Conservation (phyloP, 139 green algal genomes). For the Chlamydomonas asymmetrica region DNA sequence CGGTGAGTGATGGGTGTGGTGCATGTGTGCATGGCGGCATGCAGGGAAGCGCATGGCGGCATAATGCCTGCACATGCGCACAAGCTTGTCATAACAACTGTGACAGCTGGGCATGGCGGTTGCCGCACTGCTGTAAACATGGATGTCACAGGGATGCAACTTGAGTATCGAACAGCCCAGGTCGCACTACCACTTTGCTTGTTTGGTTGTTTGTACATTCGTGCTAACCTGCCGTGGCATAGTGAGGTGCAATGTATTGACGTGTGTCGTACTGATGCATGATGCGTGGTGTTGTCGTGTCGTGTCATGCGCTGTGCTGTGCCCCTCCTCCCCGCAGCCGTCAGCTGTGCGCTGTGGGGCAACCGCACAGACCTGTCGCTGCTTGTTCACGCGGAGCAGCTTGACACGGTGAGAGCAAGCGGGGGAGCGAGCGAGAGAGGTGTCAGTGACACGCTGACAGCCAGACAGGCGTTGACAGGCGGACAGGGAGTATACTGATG, state of each 20-base stretch:
- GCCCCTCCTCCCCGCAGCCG: no score
- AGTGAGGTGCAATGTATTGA: no score
- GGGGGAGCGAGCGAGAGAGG: neutral
- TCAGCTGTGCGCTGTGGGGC: constrained; percentile 46
- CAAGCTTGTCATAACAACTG: constrained; percentile 2
- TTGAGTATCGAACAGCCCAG: neutral
- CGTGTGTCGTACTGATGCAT: neutral
- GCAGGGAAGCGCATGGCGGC: neutral
- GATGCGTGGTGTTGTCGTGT: neutral
- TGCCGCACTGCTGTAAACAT: no score
- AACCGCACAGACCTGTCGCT: constrained; percentile 57
- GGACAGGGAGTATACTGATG: no score
- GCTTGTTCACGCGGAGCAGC: constrained; percentile 30
- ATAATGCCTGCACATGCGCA: neutral
- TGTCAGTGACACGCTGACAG: no score
- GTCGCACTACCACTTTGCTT: neutral
- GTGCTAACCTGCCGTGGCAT: neutral
- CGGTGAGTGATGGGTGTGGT: neutral
- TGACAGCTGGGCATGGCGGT: no score
- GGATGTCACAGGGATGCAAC: no score
- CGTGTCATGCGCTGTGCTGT: neutral
- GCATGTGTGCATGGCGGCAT: constrained; percentile 13
- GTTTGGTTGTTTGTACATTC: no score
- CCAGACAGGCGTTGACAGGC: no score
- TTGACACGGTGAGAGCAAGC: constrained; percentile 12